Conservation (phyloP, 2,329 filamentous ascomycete genomes). For the Thelonectria discophora region DNA sequence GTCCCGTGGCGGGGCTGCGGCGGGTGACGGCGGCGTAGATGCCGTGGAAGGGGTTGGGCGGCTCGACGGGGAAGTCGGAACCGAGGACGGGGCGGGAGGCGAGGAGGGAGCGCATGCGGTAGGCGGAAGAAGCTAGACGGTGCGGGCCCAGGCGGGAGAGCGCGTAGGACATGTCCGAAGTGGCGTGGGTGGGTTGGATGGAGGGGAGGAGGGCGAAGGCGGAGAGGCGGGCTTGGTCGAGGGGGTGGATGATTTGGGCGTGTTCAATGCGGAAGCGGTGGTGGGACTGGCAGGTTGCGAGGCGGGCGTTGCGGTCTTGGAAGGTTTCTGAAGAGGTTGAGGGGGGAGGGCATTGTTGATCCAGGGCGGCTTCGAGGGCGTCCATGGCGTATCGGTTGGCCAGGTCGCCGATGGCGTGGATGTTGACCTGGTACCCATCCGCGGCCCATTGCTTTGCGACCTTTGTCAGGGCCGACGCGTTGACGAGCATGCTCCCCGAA, state of each 20-base stretch:
- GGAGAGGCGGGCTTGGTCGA: conserved; percentile 68
- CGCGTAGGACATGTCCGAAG: conserved; percentile 75
- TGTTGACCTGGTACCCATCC: conserved; percentile 73
- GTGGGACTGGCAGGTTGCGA: conserved; percentile 61
- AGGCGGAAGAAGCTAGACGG: conserved; percentile 66
- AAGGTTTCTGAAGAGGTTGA: conserved; percentile 23
- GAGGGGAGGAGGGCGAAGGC: conserved; percentile 71
- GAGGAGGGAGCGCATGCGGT: conserved; percentile 71
- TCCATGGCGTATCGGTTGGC: conserved; percentile 73
- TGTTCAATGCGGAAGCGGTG: conserved; percentile 75
- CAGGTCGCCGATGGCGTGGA: conserved; percentile 76
- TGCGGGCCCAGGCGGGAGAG: conserved; percentile 64
- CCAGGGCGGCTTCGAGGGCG: conserved; percentile 66
- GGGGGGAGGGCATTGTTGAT: conserved; percentile 58
- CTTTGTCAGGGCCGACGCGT: conserved; percentile 64
- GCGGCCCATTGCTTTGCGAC: conserved; percentile 67
- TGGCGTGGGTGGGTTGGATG: conserved; percentile 77
- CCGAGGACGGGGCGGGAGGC: conserved; percentile 66
- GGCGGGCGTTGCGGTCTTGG: conserved; percentile 29
- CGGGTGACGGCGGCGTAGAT: conserved; percentile 74
- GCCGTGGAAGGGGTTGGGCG: conserved; percentile 72
- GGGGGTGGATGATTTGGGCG: conserved; percentile 73
- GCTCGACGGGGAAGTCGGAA: conserved; percentile 77
- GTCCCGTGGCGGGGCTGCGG: conserved; percentile 65
- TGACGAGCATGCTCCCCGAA: conserved; percentile 72